A percentile compares a stretch with the other conserved stretches of the same genome.
phyloP scores from a whole-genome alignment of 129 eudicot species.

The Pulicaria dysenterica region DNA sequence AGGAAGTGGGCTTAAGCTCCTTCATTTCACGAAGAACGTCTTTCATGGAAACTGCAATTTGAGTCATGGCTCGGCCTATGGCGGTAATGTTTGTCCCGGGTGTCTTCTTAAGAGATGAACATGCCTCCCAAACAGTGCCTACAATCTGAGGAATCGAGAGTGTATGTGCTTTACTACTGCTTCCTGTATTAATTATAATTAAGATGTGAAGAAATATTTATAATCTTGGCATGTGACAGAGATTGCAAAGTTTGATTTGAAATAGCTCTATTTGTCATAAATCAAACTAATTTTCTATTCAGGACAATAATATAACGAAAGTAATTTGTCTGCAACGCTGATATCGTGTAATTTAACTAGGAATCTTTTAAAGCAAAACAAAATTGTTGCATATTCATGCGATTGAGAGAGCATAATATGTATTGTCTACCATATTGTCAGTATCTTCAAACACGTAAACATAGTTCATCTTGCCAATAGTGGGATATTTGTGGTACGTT shows the following conservation, averaged over 20 bases:
- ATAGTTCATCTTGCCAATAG: too few relatives aligned
- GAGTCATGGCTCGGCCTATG: constrained; percentile 85
- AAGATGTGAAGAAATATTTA: neutral
- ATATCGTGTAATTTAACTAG: too few relatives aligned
- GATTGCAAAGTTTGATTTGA: neutral
- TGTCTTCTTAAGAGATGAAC: constrained; percentile 81
- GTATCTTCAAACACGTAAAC: too few relatives aligned
- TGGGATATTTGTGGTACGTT: too few relatives aligned
- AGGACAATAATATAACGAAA: neutral
- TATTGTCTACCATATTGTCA: too few relatives aligned
- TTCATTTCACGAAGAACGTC: constrained; percentile 96
- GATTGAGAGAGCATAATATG: too few relatives aligned
- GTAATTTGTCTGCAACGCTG: too few relatives aligned
- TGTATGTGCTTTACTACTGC: constrained; percentile 47
- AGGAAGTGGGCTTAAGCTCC: constrained; percentile 79
- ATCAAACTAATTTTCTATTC: neutral
- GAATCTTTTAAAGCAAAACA: too few relatives aligned
- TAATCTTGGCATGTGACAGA: neutral
- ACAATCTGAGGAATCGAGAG: constrained; percentile 69
- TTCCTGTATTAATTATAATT: constrained; percentile 44
- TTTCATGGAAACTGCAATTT: constrained; percentile 78
- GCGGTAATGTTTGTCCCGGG: constrained; percentile 80
- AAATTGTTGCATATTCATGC: too few relatives aligned
- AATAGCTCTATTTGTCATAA: neutral
- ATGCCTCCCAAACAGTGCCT: constrained; percentile 88